Evolutionary conservation across 2,329 filamentous ascomycete species (phyloP).

Genomic region (Colletotrichum agaves): DNA sequence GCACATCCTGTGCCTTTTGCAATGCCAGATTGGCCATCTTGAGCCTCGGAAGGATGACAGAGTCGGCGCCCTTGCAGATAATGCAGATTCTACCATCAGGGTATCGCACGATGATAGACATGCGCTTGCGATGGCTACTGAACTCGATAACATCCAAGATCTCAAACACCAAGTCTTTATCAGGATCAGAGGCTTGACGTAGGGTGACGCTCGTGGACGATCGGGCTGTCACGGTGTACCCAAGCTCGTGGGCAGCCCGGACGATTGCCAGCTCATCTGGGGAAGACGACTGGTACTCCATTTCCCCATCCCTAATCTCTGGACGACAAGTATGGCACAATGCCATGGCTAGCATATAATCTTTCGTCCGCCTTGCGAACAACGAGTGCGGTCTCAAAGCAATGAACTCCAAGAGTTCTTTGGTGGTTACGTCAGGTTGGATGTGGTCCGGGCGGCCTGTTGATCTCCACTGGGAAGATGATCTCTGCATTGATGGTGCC

Average conservation of each 20-base stretch:
- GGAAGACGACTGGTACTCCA: conserved; percentile 89
- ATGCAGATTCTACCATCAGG: conserved; percentile 84
- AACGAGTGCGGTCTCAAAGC: conserved; percentile 77
- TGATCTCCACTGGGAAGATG: conserved; percentile 62
- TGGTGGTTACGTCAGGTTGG: conserved; percentile 71
- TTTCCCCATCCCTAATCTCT: conserved; percentile 76
- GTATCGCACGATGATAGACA: conserved; percentile 90
- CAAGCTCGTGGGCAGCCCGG: conserved; percentile 84
- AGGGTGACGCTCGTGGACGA: conserved; percentile 75
- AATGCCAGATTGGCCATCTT: conserved; percentile 78
- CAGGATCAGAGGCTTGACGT: conserved; percentile 51
- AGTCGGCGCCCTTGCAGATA: conserved; percentile 92
- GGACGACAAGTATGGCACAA: conserved; percentile 93
- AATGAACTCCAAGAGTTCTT: conserved; percentile 82
- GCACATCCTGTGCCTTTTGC: conserved; percentile 76
- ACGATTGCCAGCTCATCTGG: conserved; percentile 92
- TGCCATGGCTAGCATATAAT: conserved; percentile 86
- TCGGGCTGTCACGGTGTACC: conserved; percentile 79
- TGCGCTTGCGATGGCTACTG: conserved; percentile 87
- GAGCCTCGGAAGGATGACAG: conserved; percentile 80
- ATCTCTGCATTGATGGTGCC: conserved; percentile 50
- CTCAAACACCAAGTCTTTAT: conserved; percentile 73
- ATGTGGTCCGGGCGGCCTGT: conserved; percentile 59
- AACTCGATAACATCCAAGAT: conserved; percentile 92
- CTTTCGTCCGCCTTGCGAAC: conserved; percentile 81